Conservation (phyloP, 345 rosid genomes). For the Melaleuca alternifolia region DNA sequence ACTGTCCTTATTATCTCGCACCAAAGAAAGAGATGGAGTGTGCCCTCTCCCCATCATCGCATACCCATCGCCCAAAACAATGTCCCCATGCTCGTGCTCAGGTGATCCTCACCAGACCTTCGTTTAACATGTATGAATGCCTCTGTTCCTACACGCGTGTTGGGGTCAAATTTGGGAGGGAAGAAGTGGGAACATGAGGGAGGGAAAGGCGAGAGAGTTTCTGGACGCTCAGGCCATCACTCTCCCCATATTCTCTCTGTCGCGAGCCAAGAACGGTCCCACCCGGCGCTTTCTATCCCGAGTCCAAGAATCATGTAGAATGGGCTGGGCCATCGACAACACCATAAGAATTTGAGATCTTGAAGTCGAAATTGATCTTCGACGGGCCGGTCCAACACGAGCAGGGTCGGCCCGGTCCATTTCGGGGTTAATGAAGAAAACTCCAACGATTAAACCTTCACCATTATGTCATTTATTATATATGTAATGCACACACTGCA, state of each 20-base stretch:
- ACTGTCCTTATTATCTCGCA: slow-evolving; percentile 4
- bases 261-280: background rate
- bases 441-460: too few species aligned
- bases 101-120: background rate
- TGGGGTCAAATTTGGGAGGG: background rate
- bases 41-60: background rate
- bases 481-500: background rate
- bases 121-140: background rate
- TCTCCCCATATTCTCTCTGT: too few species aligned
- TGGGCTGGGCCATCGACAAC: too few species aligned
- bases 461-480: background rate
- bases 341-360: too few species aligned
- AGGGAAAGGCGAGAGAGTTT: background rate
- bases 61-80: background rate
- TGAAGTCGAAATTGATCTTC: too few species aligned
- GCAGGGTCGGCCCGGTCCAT: too few species aligned
- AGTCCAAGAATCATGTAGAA: too few species aligned
- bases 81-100: background rate
- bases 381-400: too few species aligned
- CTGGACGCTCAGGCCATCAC: too few species aligned
- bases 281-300: accelerated
- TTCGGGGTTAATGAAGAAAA: too few species aligned
- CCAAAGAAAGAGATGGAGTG: slow-evolving; percentile 46
- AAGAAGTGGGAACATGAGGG: background rate
- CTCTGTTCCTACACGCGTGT: background rate